A percentile compares a stretch with the other conserved stretches of the same genome.
Evolutionary conservation across 2,329 filamentous ascomycete genomes (phyloP).

Genomic region (Biscogniauxia sp.): DNA sequence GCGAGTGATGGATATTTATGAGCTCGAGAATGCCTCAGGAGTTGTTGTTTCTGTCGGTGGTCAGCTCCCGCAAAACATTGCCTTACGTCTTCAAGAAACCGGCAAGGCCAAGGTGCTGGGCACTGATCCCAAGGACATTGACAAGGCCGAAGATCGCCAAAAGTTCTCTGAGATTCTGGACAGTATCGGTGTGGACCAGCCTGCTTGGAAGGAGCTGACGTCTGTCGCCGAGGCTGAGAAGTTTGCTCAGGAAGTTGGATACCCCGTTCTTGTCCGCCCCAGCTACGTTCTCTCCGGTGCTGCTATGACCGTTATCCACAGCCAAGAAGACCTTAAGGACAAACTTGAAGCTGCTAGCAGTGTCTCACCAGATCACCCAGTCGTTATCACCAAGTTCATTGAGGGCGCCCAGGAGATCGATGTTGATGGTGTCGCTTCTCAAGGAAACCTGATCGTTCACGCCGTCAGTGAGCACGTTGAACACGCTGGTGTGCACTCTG

Average conservation of each 20-base stretch:
- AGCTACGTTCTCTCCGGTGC: slow-evolving; percentile 96
- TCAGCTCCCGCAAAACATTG: slow-evolving; percentile 96
- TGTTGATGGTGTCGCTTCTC: slow-evolving; percentile 85
- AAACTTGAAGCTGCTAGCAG: slow-evolving; percentile 88
- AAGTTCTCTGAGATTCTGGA: slow-evolving; percentile 98
- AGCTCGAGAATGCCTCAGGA: slow-evolving; percentile 79
- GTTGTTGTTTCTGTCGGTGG: slow-evolving; percentile 96
- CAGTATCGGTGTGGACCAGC: slow-evolving; percentile 94
- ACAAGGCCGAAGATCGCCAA: slow-evolving; percentile 96
- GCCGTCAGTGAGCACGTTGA: slow-evolving; percentile 95
- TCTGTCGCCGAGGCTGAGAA: slow-evolving; percentile 83
- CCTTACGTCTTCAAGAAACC: slow-evolving; percentile 85
- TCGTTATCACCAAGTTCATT: slow-evolving; percentile 98
- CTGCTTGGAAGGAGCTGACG: slow-evolving; percentile 95
- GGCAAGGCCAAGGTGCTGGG: slow-evolving; percentile 89
- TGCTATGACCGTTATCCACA: slow-evolving; percentile 96
- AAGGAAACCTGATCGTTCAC: slow-evolving; percentile 84
- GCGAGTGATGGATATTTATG: slow-evolving; percentile 98
- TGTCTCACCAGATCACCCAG: slow-evolving; percentile 93
- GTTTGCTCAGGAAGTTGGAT: slow-evolving; percentile 82
- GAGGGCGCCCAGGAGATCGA: slow-evolving; percentile 96
- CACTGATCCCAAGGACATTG: slow-evolving; percentile 90
- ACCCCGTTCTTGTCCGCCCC: slow-evolving; percentile 92
- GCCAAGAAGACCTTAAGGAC: slow-evolving; percentile 84
- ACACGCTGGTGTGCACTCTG: slow-evolving; percentile 96